Conservation (phyloP, 495 filamentous ascomycete genomes). For the Umbilicaria muhlenbergii region DNA sequence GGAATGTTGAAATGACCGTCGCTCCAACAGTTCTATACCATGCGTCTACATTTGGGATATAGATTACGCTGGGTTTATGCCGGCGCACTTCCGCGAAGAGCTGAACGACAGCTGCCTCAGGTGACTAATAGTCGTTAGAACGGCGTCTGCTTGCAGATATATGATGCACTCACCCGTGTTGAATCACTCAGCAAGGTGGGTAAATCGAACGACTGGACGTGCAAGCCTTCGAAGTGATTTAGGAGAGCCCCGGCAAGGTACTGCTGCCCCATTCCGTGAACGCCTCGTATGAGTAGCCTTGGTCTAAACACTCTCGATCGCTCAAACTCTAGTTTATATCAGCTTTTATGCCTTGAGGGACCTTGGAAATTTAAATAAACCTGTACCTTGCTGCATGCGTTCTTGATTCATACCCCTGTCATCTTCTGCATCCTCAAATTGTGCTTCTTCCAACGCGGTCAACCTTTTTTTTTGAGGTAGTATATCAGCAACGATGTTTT, state of each 20-base stretch:
- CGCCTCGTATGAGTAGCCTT: slow-evolving; percentile 61
- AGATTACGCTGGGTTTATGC: slow-evolving; percentile 92
- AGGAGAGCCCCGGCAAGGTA: slow-evolving; percentile 79
- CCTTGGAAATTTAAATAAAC: neutral
- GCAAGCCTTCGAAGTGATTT: slow-evolving; percentile 79
- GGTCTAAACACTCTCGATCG: slow-evolving; percentile 78
- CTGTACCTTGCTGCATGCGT: slow-evolving; percentile 48
- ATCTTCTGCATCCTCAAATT: slow-evolving; percentile 77
- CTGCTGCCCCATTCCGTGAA: slow-evolving; percentile 81
- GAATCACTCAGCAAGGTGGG: slow-evolving; percentile 61
- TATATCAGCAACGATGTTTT: slow-evolving; percentile 52
- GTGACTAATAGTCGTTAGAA: slow-evolving; percentile 28
- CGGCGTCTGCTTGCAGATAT: neutral
- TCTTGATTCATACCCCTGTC: slow-evolving; percentile 71
- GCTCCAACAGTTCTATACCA: slow-evolving; percentile 66
- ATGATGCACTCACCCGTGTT: slow-evolving; percentile 29
- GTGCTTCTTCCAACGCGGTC: slow-evolving; percentile 84
- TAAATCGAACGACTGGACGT: slow-evolving; percentile 91
- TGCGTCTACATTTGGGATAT: slow-evolving; percentile 72
- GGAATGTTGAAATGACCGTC: slow-evolving; percentile 59
- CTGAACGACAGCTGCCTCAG: slow-evolving; percentile 77
- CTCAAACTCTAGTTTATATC: slow-evolving; percentile 53
- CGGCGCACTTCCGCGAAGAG: slow-evolving; percentile 82
- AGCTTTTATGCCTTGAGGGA: slow-evolving; percentile 2
- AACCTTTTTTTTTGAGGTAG: slow-evolving; percentile 69